These are phyloP conservation scores for Ophiostoma ips DNA, from an alignment of 2,329 filamentous ascomycete species.

Conservation along the genomic window DNA sequence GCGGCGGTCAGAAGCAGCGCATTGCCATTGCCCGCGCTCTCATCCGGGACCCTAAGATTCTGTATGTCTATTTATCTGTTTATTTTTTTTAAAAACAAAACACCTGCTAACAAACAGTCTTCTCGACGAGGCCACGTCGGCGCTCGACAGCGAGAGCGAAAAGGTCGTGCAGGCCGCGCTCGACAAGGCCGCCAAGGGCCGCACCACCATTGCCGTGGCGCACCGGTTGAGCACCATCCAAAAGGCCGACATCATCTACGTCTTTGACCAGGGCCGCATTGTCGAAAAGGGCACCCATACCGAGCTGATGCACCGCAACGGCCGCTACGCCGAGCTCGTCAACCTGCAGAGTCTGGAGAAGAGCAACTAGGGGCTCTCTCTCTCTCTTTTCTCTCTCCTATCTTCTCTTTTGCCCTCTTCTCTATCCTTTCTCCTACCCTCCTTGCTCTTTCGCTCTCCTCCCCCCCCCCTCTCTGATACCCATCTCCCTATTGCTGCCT, in stretches of 20 bases:
- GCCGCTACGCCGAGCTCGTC: constrained; percentile 65
- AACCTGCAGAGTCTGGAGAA: constrained; percentile 67
- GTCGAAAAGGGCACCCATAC: constrained; percentile 73
- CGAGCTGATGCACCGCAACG: constrained; percentile 55
- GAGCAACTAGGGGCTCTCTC: constrained; percentile 17
- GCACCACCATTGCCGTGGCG: constrained; percentile 88
- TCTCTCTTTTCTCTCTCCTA: neutral
- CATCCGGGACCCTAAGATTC: constrained; percentile 76
- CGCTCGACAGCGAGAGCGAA: constrained; percentile 63
- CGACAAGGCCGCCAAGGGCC: constrained; percentile 67
- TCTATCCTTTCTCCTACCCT: neutral
- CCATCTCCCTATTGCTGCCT: too few relatives aligned
- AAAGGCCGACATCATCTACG: constrained; percentile 87
- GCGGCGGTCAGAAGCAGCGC: constrained; percentile 88
- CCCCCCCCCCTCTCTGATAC: too few relatives aligned
- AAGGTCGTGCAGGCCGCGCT: constrained; percentile 69
- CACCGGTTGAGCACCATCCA: constrained; percentile 88
- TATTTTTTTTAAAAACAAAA: too few relatives aligned
- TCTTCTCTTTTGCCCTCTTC: neutral
- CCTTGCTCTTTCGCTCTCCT: too few relatives aligned
- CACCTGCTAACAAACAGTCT: constrained; percentile 24
- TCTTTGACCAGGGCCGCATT: constrained; percentile 82
- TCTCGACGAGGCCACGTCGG: constrained; percentile 68
- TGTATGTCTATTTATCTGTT: constrained; percentile 32
- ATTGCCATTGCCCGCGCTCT: constrained; percentile 86